Evolutionary conservation across 305 asterid species (phyloP), one percentile per base, ranked within the genome.

Genomic region (Fraxinus nigra): DNA sequence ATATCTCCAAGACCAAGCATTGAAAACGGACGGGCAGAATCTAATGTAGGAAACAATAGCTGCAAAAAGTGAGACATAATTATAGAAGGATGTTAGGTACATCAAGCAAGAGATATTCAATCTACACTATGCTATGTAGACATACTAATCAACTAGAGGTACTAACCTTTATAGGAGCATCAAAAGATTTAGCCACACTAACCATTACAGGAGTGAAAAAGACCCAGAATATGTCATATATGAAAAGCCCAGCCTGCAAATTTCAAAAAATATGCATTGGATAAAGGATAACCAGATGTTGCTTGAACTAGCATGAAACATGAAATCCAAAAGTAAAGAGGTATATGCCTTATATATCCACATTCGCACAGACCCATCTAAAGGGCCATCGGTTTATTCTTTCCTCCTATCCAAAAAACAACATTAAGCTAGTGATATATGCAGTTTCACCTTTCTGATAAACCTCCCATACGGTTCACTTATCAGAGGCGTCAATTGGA

Each of bases 1-100:
- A 93, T 96, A 86, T 97, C 99, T 76, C 99, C 98, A 79, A 97
- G 99, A 81, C 98, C 99, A 75, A 97, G 85, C 99, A 97, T 97
- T 22, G 99, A 97, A 89, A 92, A 97, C 13, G 99, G 99, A 20
- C 98, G 97, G 13, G 91, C 83, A 22, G 94, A 54, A 81, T 93
- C 93, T 73, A 92, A 79, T 20, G 99, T 93, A 18, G 98, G 99
- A 93, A 96, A 96, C 81, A 94, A 88, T 86, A 96, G 99, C 98
- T 96, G 95, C 81, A 90, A 69, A 79, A 80, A 67, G 51, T 48
- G 65, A 77, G 78, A 76, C 54, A 76, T 14, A 79, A 56, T 56
- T 78, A 67, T 59, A 78, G 30, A 13, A 54, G 74, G 84, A 40
- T 32, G 73, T 16, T 48, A 46, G 43, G 48, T 67, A 34, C 48